Conservation (phyloP, 2,329 filamentous ascomycete species). For the Cladophialophora chaetospira region DNA sequence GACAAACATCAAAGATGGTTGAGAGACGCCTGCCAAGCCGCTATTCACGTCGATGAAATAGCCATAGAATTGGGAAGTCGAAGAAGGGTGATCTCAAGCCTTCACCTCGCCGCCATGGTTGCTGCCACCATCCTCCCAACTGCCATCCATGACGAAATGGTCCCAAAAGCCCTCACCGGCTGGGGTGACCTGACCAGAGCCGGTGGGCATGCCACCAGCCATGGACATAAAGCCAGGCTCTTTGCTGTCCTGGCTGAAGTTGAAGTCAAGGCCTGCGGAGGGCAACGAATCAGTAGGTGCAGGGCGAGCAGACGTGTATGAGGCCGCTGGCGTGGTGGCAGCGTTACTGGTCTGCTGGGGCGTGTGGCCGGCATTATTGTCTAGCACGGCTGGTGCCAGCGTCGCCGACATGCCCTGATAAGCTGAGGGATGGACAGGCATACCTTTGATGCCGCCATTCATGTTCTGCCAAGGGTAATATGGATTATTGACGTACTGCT, state of each 20-base stretch:
- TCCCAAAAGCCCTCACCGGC: slow-evolving; percentile 33
- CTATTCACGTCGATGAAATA: no score
- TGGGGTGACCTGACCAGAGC: slow-evolving; percentile 28
- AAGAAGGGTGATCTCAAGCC: neutral
- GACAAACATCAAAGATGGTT: no score
- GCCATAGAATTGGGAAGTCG: no score
- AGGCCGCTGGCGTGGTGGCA: neutral
- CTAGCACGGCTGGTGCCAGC: slow-evolving; percentile 43
- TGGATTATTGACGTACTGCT: slow-evolving; percentile 42
- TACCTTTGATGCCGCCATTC: slow-evolving; percentile 33
- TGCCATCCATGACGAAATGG: slow-evolving; percentile 32
- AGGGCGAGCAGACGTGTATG: slow-evolving; percentile 2
- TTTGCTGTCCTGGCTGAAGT: slow-evolving; percentile 28
- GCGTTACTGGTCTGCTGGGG: neutral
- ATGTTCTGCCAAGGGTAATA: slow-evolving; percentile 52
- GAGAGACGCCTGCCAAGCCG: no score
- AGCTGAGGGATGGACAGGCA: slow-evolving; percentile 32
- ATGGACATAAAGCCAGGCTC: slow-evolving; percentile 4
- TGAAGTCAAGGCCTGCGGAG: slow-evolving; percentile 26
- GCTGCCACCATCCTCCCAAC: slow-evolving; percentile 26
- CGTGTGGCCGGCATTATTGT: slow-evolving; percentile 22
- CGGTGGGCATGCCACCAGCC: slow-evolving; percentile 1
- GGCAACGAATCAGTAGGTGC: slow-evolving; percentile 9
- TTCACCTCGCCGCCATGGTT: neutral
- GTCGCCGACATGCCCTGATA: slow-evolving; percentile 44